Percentiles rank a stretch among this genome's conserved stretches.
These are phyloP conservation scores for Aegilops sharonensis DNA, from an alignment of 176 grass and related monocot genomes.

Conservation along the genomic window DNA sequence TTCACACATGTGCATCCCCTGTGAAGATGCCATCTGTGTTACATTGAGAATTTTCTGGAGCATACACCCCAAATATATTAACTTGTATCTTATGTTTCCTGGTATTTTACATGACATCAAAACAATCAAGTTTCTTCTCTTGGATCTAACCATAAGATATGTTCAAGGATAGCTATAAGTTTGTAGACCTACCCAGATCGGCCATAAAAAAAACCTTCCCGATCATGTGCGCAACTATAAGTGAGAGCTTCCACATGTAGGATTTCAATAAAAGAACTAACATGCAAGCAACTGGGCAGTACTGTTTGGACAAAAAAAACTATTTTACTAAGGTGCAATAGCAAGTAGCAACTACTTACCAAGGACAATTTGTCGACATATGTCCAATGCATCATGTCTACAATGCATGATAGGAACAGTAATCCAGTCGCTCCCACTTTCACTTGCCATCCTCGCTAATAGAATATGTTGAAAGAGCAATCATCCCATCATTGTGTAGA, in stretches of 20 bases:
- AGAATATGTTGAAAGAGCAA: conserved; percentile 63
- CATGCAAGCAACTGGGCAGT: background rate
- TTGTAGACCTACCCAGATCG: conserved; percentile 59
- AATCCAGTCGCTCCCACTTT: conserved; percentile 90
- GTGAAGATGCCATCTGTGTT: too few species aligned
- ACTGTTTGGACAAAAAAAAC: conserved; percentile 43
- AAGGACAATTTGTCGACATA: conserved; percentile 74
- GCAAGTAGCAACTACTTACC: conserved; percentile 44
- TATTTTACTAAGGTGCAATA: background rate
- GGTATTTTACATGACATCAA: too few species aligned
- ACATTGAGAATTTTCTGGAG: too few species aligned
- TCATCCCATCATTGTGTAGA: conserved; percentile 70
- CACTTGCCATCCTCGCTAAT: conserved; percentile 76
- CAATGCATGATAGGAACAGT: conserved; percentile 63
- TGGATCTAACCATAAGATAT: too few species aligned
- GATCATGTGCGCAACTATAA: conserved; percentile 79
- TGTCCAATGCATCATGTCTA: conserved; percentile 40
- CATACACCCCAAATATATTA: too few species aligned
- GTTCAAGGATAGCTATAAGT: background rate
- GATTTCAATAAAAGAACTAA: conserved; percentile 26
- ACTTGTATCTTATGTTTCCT: too few species aligned
- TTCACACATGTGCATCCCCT: too few species aligned
- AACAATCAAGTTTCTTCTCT: too few species aligned
- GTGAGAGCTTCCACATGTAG: conserved; percentile 56
- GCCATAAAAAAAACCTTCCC: conserved; percentile 88